Base-by-base conservation (phyloP, 805 yeast genomes). In the Yamadazyma laniorum region DNA sequence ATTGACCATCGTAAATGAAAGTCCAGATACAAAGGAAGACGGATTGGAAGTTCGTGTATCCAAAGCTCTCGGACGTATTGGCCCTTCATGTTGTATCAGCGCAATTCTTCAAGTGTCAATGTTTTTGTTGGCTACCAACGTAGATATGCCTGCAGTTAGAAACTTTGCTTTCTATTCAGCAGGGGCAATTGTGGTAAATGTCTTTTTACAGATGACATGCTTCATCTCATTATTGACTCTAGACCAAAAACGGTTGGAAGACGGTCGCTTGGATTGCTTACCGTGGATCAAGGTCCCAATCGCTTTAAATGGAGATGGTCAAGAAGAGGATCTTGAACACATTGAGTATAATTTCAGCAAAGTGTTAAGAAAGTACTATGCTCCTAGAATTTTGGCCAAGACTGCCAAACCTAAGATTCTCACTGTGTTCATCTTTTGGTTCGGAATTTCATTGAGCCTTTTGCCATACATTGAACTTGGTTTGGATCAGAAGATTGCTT, bases 141-240 rank as follows among this genome's bases (percentile, higher is more conserved):
- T 93, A 5, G 74, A 82, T 9, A 93, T 93, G 97, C 98, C 98
- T 1, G 98, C 98, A 0, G 98, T 91, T 14, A 74, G 83, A 46
- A 93, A 90, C 59, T 91, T 91, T 69, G 97, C 99, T 0, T 61
- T 85, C 11, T 93, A 87, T 54, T 86, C 95, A 5, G 90, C 96
- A 0, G 84, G 88, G 13, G 91, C 98, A 0, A 82, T 91, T 3
- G 52, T 84, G 5, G 65, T 86, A 50, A 90, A 91, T 56, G 80
- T 91, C 1, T 29, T 79, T 0, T 65, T 91, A 21, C 98, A 91
- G 55, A 61, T 89, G 58, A 87, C 97, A 0, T 77, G 83, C 22
- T 90, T 91, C 58, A 74, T 88, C 3, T 74, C 95, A 0, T 70
- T 88, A 1, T 59, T 91, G 40, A 55, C 87, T 0, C 53, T 85